Percentiles rank a stretch among this genome's conserved stretches.
Evolutionary conservation across 1,284 basidiomycete genomes (phyloP).

Genomic region (Cryptococcus neoformans): DNA sequence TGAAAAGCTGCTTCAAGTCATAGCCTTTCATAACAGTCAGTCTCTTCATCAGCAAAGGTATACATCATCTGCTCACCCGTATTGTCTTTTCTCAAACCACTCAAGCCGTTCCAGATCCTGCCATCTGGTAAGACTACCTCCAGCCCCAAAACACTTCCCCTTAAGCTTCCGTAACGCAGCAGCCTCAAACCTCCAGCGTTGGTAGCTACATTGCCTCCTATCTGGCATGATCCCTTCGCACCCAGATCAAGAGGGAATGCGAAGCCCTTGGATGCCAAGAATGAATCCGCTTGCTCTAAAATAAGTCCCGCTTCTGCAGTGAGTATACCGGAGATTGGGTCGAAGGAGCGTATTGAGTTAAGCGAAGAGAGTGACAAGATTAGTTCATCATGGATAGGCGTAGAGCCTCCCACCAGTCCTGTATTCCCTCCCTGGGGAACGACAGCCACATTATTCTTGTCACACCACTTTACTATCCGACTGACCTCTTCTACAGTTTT

Average conservation of each 20-base stretch:
- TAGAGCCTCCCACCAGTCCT: conserved; percentile 68
- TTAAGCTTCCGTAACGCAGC: conserved; percentile 90
- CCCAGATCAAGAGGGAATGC: conserved; percentile 64
- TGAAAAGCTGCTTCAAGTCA: conserved; percentile 97
- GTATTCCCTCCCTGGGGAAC: conserved; percentile 70
- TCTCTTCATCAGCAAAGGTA: background rate
- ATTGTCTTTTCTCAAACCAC: conserved; percentile 89
- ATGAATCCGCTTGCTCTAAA: conserved; percentile 81
- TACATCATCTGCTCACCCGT: conserved; percentile 61
- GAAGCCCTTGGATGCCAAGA: conserved; percentile 73
- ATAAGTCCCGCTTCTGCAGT: conserved; percentile 83
- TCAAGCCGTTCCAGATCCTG: conserved; percentile 79
- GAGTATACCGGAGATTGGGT: conserved; percentile 70
- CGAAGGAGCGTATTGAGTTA: conserved; percentile 83
- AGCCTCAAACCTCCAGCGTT: conserved; percentile 96
- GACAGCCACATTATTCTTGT: conserved; percentile 71
- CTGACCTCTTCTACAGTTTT: conserved; percentile 84
- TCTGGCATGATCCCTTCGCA: conserved; percentile 99
- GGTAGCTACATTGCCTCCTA: conserved; percentile 95
- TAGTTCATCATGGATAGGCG: conserved; percentile 87
- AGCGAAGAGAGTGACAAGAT: conserved; percentile 79
- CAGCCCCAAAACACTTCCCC: conserved; percentile 90
- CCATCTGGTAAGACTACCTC: conserved; percentile 97
- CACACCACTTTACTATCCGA: conserved; percentile 79
- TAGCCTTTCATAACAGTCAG: conserved; percentile 60